phyloP scores from a whole-genome alignment of 805 yeast species.

The Saccharomyces paradoxus region DNA sequence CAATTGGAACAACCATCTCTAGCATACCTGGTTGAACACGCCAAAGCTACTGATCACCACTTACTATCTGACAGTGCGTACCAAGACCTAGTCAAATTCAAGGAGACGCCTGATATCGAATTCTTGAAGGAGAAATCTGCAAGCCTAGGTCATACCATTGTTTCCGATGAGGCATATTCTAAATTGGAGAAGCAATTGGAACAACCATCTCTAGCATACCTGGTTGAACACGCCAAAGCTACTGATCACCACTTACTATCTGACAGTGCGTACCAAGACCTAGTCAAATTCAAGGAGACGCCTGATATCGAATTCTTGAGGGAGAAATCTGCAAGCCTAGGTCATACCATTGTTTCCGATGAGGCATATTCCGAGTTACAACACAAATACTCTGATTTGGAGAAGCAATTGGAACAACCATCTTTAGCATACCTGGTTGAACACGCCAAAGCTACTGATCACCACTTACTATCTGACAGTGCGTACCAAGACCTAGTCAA shows the following conservation, averaged over 20 bases:
- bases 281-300: background rate
- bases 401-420: background rate
- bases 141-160: background rate
- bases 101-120: conserved; percentile 8
- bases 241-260: conserved; percentile 17
- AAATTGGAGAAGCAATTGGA: background rate
- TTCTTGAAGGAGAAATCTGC: conserved; percentile 1
- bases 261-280: background rate
- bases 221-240: conserved; percentile 19
- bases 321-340: conserved; percentile 7
- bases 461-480: no score
- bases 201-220: conserved; percentile 16
- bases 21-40: conserved; percentile 22
- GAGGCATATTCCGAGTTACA: background rate
- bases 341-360: conserved; percentile 10
- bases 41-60: conserved; percentile 18
- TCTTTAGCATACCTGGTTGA: background rate
- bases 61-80: conserved; percentile 13
- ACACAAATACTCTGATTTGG: conserved; percentile 1
- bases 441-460: background rate
- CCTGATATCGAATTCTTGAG: conserved; percentile 9
- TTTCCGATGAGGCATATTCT: background rate
- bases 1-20: conserved; percentile 13
- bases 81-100: conserved; percentile 8
- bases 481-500: no score